Percentiles rank a stretch among this genome's conserved stretches.
These are phyloP conservation scores for Toxoplasma gondii DNA, from an alignment of 169 alveolate species.

Conservation along the genomic window DNA sequence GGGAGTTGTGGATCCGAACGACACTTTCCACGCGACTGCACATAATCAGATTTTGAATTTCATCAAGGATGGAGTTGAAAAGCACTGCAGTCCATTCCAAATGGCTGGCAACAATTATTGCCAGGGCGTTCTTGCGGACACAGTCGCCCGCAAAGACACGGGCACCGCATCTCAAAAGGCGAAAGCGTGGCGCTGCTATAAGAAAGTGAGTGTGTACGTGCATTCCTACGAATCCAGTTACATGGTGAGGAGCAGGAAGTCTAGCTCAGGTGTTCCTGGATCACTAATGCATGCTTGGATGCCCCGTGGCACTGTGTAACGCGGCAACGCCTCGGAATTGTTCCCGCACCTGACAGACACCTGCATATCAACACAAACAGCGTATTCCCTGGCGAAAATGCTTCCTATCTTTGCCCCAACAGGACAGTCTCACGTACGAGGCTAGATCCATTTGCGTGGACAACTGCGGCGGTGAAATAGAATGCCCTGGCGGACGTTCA, in stretches of 20 bases:
- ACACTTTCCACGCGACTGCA: not conserved
- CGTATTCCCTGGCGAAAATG: too few relatives aligned
- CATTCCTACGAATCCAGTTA: not conserved
- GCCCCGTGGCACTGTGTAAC: not conserved
- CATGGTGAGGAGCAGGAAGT: not conserved
- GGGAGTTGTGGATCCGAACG: not conserved
- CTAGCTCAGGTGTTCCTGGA: not conserved
- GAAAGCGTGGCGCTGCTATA: not conserved
- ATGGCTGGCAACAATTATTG: not conserved
- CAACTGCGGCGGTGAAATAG: constrained; percentile 10
- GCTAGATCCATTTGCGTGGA: constrained; percentile 4
- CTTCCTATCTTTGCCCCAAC: not conserved
- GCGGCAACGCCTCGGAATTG: too few relatives aligned
- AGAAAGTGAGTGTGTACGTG: not conserved
- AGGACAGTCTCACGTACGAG: not conserved
- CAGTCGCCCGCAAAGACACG: constrained; percentile 9
- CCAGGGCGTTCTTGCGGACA: not conserved
- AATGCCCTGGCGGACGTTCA: constrained; percentile 11
- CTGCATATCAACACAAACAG: too few relatives aligned
- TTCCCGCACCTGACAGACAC: too few relatives aligned
- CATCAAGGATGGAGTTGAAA: not conserved
- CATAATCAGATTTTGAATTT: not conserved
- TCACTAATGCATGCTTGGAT: not conserved
- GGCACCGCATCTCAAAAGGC: not conserved
- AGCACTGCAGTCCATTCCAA: constrained; percentile 5